A percentile compares a stretch with the other conserved stretches of the same genome.
These are phyloP conservation scores for Yamadazyma dendronema DNA, from an alignment of 1,139 yeast genomes.

Conservation along the genomic window DNA sequence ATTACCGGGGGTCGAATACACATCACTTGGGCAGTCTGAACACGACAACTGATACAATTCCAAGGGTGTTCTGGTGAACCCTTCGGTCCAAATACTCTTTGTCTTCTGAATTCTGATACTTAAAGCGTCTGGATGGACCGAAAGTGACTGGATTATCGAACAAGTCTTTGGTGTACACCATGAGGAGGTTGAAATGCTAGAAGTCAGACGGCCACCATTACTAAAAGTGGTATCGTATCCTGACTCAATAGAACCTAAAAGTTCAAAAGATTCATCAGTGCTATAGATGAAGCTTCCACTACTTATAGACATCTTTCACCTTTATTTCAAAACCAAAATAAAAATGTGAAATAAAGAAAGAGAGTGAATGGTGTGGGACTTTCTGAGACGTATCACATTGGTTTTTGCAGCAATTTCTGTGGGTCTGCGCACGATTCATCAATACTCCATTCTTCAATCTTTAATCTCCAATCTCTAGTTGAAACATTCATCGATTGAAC, in stretches of 20 bases:
- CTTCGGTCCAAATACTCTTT: not conserved
- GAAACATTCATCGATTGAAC: too few species aligned
- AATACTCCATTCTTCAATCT: not conserved
- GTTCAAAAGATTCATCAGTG: too few species aligned
- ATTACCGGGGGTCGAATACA: too few species aligned
- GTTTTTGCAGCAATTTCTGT: not conserved
- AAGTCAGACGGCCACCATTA: not conserved
- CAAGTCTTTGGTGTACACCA: not conserved
- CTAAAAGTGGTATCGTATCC: too few species aligned
- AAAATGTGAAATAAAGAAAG: not conserved
- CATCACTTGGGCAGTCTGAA: too few species aligned
- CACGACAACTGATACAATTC: not conserved
- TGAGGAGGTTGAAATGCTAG: not conserved
- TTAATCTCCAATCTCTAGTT: too few species aligned
- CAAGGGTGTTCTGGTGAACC: not conserved
- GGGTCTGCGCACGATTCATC: not conserved
- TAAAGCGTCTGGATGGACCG: not conserved
- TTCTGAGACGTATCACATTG: too few species aligned
- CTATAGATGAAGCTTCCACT: too few species aligned
- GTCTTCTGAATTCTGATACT: not conserved
- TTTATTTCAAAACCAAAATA: not conserved
- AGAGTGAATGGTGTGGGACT: not conserved
- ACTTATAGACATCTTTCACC: not conserved
- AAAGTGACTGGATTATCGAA: not conserved
- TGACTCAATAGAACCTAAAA: too few species aligned